A percentile compares a stretch with the other conserved stretches of the same genome.
Evolutionary conservation across 176 grass and related monocot genomes (phyloP).

Genomic region (Elymus sibiricus): DNA sequence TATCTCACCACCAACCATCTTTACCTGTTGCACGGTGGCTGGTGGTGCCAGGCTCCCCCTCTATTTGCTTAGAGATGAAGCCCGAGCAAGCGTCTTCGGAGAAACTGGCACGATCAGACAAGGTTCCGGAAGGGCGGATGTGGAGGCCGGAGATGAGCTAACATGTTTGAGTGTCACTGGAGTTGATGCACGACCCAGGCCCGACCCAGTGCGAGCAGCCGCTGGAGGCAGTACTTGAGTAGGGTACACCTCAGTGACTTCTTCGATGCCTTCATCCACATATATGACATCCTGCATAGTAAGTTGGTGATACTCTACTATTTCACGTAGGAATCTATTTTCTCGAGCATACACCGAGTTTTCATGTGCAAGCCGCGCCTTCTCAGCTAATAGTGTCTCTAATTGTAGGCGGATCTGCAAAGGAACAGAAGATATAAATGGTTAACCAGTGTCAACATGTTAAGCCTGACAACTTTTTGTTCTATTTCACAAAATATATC

Average conservation of each 20-base stretch:
- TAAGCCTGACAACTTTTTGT: background rate
- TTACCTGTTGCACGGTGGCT: conserved; percentile 9
- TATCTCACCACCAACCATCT: conserved; percentile 15
- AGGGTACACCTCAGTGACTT: conserved; percentile 85
- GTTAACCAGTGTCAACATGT: background rate
- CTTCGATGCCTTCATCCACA: conserved; percentile 94
- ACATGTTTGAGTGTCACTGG: conserved; percentile 37
- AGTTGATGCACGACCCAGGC: background rate
- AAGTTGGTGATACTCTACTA: conserved; percentile 97
- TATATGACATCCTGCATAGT: conserved; percentile 98
- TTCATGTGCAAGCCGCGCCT: conserved; percentile 85
- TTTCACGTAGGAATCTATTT: conserved; percentile 94
- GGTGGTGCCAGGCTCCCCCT: background rate
- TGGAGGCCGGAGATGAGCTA: conserved; percentile 21
- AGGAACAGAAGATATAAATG: background rate
- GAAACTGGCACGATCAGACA: conserved; percentile 45
- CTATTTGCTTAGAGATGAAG: conserved; percentile 25
- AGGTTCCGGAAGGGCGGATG: conserved; percentile 47
- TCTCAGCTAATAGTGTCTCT: conserved; percentile 85
- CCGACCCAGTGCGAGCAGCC: conserved; percentile 8
- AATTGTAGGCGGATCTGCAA: conserved; percentile 89
- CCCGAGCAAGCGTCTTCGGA: background rate
- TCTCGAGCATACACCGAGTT: conserved; percentile 92
- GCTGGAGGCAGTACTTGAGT: conserved; percentile 51
- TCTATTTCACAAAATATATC: background rate